A percentile compares a stretch with the other conserved stretches of the same genome.
phyloP scores from a whole-genome alignment of 306 rosid genomes.

The Prunus fruticosa region DNA sequence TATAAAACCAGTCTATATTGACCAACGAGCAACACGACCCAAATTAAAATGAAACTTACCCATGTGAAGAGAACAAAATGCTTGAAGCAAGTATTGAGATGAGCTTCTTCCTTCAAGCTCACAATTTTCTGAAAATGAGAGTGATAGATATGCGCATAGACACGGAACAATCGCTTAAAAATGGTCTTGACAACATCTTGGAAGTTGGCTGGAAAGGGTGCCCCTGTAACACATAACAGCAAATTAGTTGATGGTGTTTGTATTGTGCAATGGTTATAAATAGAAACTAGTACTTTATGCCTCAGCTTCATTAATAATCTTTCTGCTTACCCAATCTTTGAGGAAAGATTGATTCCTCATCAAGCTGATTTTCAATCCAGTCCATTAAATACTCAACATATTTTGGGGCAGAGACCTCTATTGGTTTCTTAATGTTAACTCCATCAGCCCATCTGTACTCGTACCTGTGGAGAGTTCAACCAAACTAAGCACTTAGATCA shows the following conservation, averaged over 20 bases:
- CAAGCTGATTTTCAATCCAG: slow-evolving; percentile 85
- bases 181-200: slow-evolving; percentile 78
- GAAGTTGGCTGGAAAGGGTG: slow-evolving; percentile 75
- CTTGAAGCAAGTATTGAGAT: slow-evolving; percentile 90
- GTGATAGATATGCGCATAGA: slow-evolving; percentile 85
- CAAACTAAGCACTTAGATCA: slow-evolving; percentile 13
- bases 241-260: neutral
- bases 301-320: neutral
- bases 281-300: neutral
- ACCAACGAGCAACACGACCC: neutral
- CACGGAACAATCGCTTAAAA: slow-evolving; percentile 80
- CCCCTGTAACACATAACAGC: slow-evolving; percentile 41
- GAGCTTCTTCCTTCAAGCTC: slow-evolving; percentile 91
- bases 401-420: slow-evolving; percentile 91
- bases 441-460: slow-evolving; percentile 96
- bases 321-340: slow-evolving; percentile 61
- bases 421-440: slow-evolving; percentile 66
- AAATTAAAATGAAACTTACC: slow-evolving; percentile 42
- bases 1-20: neutral
- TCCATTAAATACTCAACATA: slow-evolving; percentile 87
- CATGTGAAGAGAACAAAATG: slow-evolving; percentile 86
- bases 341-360: slow-evolving; percentile 80
- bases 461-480: slow-evolving; percentile 43
- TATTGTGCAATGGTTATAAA: neutral
- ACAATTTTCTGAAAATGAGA: slow-evolving; percentile 81